Conservation (phyloP, 1,284 basidiomycete genomes). For the Marasmius fiardii region DNA sequence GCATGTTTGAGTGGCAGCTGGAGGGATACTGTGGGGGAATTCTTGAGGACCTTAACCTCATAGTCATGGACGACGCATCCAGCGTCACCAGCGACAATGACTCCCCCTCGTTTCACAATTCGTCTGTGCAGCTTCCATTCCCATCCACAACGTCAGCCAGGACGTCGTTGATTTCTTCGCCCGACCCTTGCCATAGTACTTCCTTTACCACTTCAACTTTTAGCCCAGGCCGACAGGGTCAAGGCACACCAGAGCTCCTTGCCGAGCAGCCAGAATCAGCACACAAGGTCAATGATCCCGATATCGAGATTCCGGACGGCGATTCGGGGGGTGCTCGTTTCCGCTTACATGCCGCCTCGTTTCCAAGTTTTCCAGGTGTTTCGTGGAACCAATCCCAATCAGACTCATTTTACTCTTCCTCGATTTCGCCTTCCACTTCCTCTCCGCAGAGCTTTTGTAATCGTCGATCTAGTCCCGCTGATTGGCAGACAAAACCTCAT, state of each 20-base stretch:
- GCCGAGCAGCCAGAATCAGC: not conserved
- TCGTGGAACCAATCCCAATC: not conserved
- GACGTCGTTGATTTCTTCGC: not conserved
- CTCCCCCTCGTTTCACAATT: not conserved
- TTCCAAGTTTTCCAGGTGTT: not conserved
- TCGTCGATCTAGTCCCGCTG: not conserved
- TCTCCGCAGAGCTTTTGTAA: not conserved
- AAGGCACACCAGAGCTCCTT: not conserved
- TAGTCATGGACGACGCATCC: conserved; percentile 9
- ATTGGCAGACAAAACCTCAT: not conserved
- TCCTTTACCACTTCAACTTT: not conserved
- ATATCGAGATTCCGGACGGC: not conserved
- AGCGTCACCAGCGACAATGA: not conserved
- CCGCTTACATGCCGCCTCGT: not conserved
- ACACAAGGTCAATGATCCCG: not conserved
- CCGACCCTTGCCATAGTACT: not conserved
- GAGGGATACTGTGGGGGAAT: conserved; percentile 21
- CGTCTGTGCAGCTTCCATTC: not conserved
- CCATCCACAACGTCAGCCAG: not conserved
- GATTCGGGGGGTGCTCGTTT: not conserved
- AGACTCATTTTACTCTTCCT: not conserved
- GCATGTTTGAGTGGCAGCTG: conserved; percentile 62
- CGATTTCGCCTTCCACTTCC: not conserved
- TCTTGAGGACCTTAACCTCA: conserved; percentile 7
- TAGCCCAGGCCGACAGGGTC: not conserved